These are phyloP conservation scores for Phytophthora chlamydospora DNA, from an alignment of 352 stramenopile species.

Conservation along the genomic window DNA sequence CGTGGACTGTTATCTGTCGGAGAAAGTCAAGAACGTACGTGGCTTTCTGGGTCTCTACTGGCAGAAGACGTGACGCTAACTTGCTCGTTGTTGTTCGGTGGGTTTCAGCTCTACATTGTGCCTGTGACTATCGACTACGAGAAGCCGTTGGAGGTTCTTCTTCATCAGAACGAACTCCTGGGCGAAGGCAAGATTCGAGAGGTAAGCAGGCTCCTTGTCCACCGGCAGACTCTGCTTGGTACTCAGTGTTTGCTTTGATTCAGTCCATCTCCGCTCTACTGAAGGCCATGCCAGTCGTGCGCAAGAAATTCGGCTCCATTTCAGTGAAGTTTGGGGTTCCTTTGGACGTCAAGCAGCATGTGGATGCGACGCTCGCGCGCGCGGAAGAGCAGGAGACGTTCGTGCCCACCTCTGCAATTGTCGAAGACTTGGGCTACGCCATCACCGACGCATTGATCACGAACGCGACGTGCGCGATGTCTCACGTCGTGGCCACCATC, in stretches of 20 bases:
- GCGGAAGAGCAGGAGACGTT: conserved; percentile 41
- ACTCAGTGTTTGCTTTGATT: neutral
- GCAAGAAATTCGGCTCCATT: conserved; percentile 85
- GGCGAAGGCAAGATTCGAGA: conserved; percentile 85
- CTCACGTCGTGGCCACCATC: conserved; percentile 75
- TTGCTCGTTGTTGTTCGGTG: conserved; percentile 9
- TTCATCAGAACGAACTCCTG: conserved; percentile 84
- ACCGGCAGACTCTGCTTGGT: neutral
- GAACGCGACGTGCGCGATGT: conserved; percentile 73
- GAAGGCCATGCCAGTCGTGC: conserved; percentile 69
- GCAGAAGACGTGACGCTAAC: neutral
- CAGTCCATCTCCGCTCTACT: conserved; percentile 71
- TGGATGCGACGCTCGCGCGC: conserved; percentile 31
- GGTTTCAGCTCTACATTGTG: conserved; percentile 70
- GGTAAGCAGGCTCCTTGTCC: conserved; percentile 26
- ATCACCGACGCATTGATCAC: conserved; percentile 78
- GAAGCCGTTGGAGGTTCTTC: conserved; percentile 79
- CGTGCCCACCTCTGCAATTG: conserved; percentile 44
- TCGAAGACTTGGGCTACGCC: conserved; percentile 72
- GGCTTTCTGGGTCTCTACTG: neutral
- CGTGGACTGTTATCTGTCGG: conserved; percentile 71
- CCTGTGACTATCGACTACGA: conserved; percentile 90
- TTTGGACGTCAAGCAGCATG: conserved; percentile 70
- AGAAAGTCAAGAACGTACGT: conserved; percentile 79
- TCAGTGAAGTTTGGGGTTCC: conserved; percentile 78